Conservation (phyloP, 208 protist genomes). For the Trichomonas gallinae region DNA sequence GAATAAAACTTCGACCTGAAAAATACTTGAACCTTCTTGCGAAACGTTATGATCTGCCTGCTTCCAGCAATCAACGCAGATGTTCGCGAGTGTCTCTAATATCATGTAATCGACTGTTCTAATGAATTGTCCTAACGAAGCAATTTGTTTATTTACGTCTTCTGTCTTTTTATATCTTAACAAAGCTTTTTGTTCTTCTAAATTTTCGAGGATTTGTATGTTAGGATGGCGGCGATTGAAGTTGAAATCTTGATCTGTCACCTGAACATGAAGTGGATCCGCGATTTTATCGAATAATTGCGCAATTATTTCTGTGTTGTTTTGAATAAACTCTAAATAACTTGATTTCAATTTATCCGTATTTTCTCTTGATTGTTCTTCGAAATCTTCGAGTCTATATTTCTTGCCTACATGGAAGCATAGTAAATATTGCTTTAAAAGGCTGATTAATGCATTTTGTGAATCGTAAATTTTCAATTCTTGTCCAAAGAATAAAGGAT, state of each 20-base stretch:
- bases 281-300: background rate
- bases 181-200: background rate
- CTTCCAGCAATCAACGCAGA: background rate
- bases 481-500: background rate
- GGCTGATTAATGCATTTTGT: too few species aligned
- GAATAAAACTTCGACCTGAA: conserved; percentile 12
- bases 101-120: background rate
- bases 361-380: background rate
- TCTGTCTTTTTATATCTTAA: background rate
- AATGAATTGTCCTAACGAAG: background rate
- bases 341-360: background rate
- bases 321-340: background rate
- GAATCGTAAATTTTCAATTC: background rate
- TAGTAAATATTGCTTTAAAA: background rate
- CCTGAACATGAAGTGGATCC: background rate
- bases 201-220: background rate
- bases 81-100: background rate
- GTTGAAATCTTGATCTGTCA: background rate
- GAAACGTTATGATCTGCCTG: background rate
- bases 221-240: background rate
- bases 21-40: background rate
- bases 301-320: background rate
- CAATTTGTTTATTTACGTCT: background rate
- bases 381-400: background rate
- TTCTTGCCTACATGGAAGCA: background rate